These are phyloP conservation scores for Gracilaria gracilis DNA, from an alignment of 23 red algal species.

Conservation along the genomic window DNA sequence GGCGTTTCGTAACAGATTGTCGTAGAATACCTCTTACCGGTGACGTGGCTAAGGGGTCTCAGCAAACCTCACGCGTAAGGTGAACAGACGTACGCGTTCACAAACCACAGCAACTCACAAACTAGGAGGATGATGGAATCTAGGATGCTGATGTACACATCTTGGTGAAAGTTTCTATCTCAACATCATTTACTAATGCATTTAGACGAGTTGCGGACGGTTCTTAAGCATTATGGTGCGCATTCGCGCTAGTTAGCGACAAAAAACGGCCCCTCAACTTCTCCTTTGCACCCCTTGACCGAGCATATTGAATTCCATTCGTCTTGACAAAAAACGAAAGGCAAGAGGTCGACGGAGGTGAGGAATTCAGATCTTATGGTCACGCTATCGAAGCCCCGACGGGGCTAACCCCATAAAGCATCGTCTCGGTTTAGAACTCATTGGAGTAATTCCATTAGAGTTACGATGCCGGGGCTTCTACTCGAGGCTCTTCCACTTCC, in stretches of 20 bases:
- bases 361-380: background rate
- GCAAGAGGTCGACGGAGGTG: background rate
- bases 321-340: background rate
- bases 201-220: background rate
- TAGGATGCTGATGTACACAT: constrained; percentile 1
- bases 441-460: background rate
- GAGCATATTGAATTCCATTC: background rate
- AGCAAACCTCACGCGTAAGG: no score
- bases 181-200: background rate
- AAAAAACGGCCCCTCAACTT: background rate
- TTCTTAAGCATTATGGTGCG: background rate
- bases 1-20: no score
- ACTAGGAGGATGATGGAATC: background rate
- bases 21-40: no score
- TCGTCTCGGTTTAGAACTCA: no score
- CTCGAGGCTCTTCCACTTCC: constrained; percentile 28
- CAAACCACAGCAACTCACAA: no score
- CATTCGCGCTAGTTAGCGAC: constrained; percentile 5
- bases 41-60: no score
- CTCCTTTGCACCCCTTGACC: background rate
- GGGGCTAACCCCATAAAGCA: background rate
- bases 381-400: background rate
- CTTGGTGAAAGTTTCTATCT: background rate
- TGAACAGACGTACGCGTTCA: no score
- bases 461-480: background rate